A percentile compares a stretch with the other conserved stretches of the same genome.
phyloP scores from a whole-genome alignment of 2,329 filamentous ascomycete genomes.

The Xylaria sp. region DNA sequence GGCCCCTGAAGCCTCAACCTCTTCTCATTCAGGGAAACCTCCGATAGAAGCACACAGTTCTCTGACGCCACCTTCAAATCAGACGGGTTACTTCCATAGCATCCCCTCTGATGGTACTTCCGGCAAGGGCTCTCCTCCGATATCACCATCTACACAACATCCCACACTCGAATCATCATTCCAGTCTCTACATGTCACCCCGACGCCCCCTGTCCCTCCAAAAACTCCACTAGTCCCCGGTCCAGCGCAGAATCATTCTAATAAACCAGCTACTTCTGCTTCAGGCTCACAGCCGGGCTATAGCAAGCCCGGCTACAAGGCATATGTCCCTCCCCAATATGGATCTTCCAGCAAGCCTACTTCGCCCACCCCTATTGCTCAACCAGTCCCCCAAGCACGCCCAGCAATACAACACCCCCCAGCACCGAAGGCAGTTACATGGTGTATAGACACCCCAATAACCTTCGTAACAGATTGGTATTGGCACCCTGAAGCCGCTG shows the following conservation, averaged over 20 bases:
- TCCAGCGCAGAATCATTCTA: background rate
- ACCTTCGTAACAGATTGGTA: slow-evolving; percentile 53
- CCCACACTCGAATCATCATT: slow-evolving; percentile 7
- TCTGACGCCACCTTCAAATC: background rate
- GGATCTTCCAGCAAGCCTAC: background rate
- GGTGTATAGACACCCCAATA: slow-evolving; percentile 48
- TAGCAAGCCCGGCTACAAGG: background rate
- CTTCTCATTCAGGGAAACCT: background rate
- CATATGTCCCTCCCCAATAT: background rate
- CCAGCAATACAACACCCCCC: background rate
- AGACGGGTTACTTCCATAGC: background rate
- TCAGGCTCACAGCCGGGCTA: background rate
- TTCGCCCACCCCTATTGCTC: background rate
- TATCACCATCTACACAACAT: background rate
- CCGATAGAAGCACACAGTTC: background rate
- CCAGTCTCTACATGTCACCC: slow-evolving; percentile 7
- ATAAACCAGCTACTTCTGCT: background rate
- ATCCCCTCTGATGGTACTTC: background rate
- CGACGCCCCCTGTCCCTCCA: slow-evolving; percentile 6
- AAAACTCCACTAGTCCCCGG: slow-evolving; percentile 5
- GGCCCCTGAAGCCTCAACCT: background rate
- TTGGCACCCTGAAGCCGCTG: slow-evolving; percentile 48
- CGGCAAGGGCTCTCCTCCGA: background rate
- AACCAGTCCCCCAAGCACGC: background rate
- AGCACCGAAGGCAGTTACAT: slow-evolving; percentile 37